These are phyloP conservation scores for Podospora pseudoanserina DNA, from an alignment of 495 filamentous ascomycete genomes.

Conservation along the genomic window DNA sequence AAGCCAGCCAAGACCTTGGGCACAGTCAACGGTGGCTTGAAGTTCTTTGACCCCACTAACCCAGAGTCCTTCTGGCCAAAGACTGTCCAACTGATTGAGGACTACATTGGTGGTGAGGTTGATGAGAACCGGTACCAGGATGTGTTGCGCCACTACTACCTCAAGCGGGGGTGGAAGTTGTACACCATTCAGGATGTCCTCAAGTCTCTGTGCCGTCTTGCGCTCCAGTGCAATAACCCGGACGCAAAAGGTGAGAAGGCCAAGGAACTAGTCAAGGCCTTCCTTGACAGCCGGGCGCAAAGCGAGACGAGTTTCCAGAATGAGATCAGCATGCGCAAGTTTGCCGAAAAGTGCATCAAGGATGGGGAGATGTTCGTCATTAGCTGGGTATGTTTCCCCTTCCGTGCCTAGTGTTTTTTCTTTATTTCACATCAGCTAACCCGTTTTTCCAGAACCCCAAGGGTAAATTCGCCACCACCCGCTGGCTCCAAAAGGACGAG, in stretches of 20 bases:
- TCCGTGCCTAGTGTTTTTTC: background rate
- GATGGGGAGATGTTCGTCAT: conserved; percentile 88
- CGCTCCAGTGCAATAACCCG: conserved; percentile 65
- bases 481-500: conserved; percentile 75
- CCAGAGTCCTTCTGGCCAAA: conserved; percentile 50
- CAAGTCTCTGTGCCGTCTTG: conserved; percentile 68
- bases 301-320: conserved; percentile 77
- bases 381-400: conserved; percentile 63
- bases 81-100: conserved; percentile 65
- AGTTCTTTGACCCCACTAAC: conserved; percentile 43
- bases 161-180: conserved; percentile 82
- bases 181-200: conserved; percentile 88
- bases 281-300: conserved; percentile 73
- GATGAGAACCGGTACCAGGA: conserved; percentile 83
- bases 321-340: conserved; percentile 82
- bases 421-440: conserved; percentile 7
- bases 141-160: conserved; percentile 80
- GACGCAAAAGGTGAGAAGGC: conserved; percentile 86
- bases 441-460: conserved; percentile 48
- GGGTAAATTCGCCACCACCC: conserved; percentile 58
- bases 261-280: conserved; percentile 75
- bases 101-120: conserved; percentile 79
- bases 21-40: conserved; percentile 54
- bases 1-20: conserved; percentile 80
- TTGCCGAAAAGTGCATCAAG: conserved; percentile 79